Evolutionary conservation across 495 filamentous ascomycete species (phyloP).

Genomic region (Penicillium psychrofluorescens): DNA sequence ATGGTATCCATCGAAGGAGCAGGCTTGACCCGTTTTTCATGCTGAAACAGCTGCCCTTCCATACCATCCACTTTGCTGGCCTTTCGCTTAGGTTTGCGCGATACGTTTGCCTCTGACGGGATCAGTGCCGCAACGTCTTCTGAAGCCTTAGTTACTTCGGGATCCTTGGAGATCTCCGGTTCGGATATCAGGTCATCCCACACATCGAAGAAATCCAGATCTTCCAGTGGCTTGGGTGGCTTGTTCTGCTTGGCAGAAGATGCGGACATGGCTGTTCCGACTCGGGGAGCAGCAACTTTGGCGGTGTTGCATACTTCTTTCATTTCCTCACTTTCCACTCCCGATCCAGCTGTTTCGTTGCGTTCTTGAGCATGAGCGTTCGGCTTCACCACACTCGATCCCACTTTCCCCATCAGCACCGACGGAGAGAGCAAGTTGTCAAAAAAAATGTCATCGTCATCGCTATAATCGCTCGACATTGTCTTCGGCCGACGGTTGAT

Average conservation of each 20-base stretch:
- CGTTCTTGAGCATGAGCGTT: not conserved
- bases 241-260: too few species aligned
- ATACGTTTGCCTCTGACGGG: not conserved
- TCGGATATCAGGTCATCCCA: conserved; percentile 1
- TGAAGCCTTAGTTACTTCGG: too few species aligned
- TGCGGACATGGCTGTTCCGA: not conserved
- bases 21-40: too few species aligned
- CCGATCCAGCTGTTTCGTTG: too few species aligned
- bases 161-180: not conserved
- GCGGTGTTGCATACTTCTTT: not conserved
- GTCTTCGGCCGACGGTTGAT: not conserved
- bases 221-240: not conserved
- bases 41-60: not conserved
- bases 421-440: conserved; percentile 38
- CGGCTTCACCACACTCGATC: not conserved
- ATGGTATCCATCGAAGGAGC: too few species aligned
- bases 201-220: conserved; percentile 1
- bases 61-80: not conserved
- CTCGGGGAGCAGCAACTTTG: not conserved
- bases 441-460: conserved; percentile 20
- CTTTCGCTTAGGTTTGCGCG: conserved; percentile 1
- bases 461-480: conserved; percentile 27
- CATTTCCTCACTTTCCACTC: too few species aligned
- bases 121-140: not conserved
- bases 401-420: conserved; percentile 9